Percentiles rank a stretch among this genome's conserved stretches.
Conservation (phyloP, 768 basidiomycete species). For the Strobilomyces echinocephalus region DNA sequence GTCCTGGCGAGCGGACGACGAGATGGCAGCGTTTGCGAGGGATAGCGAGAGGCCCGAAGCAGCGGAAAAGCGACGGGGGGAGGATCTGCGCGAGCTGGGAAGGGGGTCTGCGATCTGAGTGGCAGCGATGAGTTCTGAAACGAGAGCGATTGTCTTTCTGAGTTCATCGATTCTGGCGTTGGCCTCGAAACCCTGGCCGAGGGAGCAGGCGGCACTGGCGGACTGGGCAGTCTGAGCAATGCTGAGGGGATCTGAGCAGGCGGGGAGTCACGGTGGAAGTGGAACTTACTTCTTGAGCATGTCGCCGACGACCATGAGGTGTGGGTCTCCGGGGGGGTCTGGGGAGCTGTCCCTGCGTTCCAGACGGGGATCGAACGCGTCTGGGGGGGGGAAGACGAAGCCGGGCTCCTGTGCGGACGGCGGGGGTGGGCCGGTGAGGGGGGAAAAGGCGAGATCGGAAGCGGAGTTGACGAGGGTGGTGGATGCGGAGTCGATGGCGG, state of each 20-base stretch:
- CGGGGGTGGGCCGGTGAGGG: no score
- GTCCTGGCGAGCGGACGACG: slow-evolving; percentile 25
- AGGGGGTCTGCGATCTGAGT: slow-evolving; percentile 35
- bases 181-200: slow-evolving; percentile 44
- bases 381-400: slow-evolving; percentile 26
- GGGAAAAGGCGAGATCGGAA: slow-evolving; percentile 26
- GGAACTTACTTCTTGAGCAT: slow-evolving; percentile 50
- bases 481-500: slow-evolving; percentile 17
- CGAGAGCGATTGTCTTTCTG: slow-evolving; percentile 48
- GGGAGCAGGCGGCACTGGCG: slow-evolving; percentile 47
- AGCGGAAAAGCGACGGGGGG: slow-evolving; percentile 21
- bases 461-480: slow-evolving; percentile 16
- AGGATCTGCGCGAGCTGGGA: slow-evolving; percentile 30
- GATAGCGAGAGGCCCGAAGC: slow-evolving; percentile 29
- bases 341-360: slow-evolving; percentile 18
- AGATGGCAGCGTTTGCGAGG: slow-evolving; percentile 35
- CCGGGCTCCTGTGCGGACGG: slow-evolving; percentile 16
- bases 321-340: slow-evolving; percentile 38
- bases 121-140: slow-evolving; percentile 50
- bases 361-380: slow-evolving; percentile 18
- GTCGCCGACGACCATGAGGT: slow-evolving; percentile 47
- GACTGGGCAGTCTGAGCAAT: slow-evolving; percentile 59
- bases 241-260: slow-evolving; percentile 34
- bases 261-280: not conserved
- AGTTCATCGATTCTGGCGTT: slow-evolving; percentile 51